Conservation (phyloP, 116 monocot genomes). For the Trichopus zeylanicus region DNA sequence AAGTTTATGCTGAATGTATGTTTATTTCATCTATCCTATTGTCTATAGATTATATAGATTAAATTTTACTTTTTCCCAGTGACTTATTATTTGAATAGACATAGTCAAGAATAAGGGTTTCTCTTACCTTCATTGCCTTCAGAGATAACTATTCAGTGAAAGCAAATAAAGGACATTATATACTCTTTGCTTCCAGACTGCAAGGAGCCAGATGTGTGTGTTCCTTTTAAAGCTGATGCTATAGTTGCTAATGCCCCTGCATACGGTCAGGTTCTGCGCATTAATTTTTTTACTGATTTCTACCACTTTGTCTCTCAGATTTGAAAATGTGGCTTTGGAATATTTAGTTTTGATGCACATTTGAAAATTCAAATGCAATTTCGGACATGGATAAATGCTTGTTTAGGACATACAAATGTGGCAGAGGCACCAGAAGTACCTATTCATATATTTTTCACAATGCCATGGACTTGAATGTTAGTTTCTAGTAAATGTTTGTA, state of each 20-base stretch:
- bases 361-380: slow-evolving; percentile 25
- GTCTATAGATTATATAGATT: not conserved
- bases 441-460: slow-evolving; percentile 98
- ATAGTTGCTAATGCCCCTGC: slow-evolving; percentile 98
- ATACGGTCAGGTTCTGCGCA: slow-evolving; percentile 62
- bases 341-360: slow-evolving; percentile 23
- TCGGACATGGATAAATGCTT: slow-evolving; percentile 49
- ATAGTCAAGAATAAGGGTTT: slow-evolving; percentile 99
- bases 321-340: not conserved
- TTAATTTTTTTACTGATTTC: not conserved
- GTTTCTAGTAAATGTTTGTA: not conserved
- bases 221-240: slow-evolving; percentile 84
- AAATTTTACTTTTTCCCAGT: not conserved
- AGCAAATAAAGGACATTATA: slow-evolving; percentile 89
- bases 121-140: slow-evolving; percentile 85
- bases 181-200: slow-evolving; percentile 86
- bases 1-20: slow-evolving; percentile 88
- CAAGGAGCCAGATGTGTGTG: slow-evolving; percentile 75
- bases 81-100: slow-evolving; percentile 25
- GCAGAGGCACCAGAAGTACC: slow-evolving; percentile 97
- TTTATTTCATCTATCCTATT: slow-evolving; percentile 1
- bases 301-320: not conserved
- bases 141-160: slow-evolving; percentile 84
- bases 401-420: slow-evolving; percentile 97
- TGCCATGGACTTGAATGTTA: slow-evolving; percentile 97